phyloP scores from a whole-genome alignment of 1,139 yeast species.

The Geotrichum restrictum region DNA sequence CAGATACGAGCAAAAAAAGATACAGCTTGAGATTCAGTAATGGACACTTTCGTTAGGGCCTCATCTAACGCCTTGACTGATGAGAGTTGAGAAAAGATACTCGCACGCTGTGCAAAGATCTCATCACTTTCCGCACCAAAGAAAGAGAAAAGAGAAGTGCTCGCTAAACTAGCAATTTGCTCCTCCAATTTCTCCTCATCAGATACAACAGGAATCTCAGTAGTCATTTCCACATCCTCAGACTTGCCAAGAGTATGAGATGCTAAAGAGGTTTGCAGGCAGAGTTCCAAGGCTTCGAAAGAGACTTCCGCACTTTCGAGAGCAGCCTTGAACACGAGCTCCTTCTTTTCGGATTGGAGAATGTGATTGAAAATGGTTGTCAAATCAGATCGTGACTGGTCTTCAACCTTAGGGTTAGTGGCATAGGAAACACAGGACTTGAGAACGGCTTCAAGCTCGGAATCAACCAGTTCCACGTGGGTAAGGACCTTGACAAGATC shows the following conservation, averaged over 20 bases:
- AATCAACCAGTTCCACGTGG: slow-evolving; percentile 26
- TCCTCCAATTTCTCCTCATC: slow-evolving; percentile 5
- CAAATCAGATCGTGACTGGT: slow-evolving; percentile 16
- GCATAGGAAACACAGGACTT: slow-evolving; percentile 11
- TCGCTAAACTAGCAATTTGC: slow-evolving; percentile 11
- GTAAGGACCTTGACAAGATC: slow-evolving; percentile 30
- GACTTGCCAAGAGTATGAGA: slow-evolving; percentile 7
- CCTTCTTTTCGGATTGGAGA: slow-evolving; percentile 42
- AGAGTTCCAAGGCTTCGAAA: slow-evolving; percentile 61
- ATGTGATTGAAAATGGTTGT: slow-evolving; percentile 28
- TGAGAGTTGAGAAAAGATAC: slow-evolving; percentile 41
- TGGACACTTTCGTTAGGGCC: slow-evolving; percentile 5
- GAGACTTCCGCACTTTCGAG: slow-evolving; percentile 44
- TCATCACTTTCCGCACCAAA: slow-evolving; percentile 41
- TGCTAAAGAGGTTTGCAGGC: slow-evolving; percentile 57
- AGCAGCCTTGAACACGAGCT: slow-evolving; percentile 43
- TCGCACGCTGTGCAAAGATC: slow-evolving; percentile 46
- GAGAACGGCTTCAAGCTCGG: slow-evolving; percentile 23
- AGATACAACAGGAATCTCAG: slow-evolving; percentile 9
- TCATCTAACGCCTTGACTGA: slow-evolving; percentile 14
- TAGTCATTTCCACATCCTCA: slow-evolving; percentile 11
- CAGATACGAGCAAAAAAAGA: slow-evolving; percentile 37
- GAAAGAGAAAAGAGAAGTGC: slow-evolving; percentile 38
- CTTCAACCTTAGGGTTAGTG: slow-evolving; percentile 6
- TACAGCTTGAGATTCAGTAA: slow-evolving; percentile 21